phyloP scores from a whole-genome alignment of 805 yeast genomes.

The Ogataea thermomethanolica region DNA sequence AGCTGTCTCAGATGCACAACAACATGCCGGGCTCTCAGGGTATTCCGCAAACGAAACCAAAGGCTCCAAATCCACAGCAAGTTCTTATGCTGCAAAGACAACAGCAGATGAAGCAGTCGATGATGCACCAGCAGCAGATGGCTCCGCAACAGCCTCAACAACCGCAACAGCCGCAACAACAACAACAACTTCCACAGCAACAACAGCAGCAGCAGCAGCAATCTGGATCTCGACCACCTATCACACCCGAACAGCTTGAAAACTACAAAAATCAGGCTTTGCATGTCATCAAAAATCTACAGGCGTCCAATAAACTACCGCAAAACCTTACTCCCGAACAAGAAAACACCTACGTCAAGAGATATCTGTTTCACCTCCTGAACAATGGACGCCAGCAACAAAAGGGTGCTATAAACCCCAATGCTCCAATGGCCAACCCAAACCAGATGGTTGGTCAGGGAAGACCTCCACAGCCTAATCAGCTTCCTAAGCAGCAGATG shows the following conservation, averaged over 20 bases:
- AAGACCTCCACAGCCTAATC: slow-evolving; percentile 14
- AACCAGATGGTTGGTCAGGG: slow-evolving; percentile 14
- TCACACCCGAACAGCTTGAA: slow-evolving; percentile 27
- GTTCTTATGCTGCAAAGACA: slow-evolving; percentile 33
- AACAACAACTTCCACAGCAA: slow-evolving; percentile 5
- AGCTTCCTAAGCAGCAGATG: slow-evolving; percentile 14
- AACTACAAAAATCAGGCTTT: slow-evolving; percentile 34
- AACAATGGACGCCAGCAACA: slow-evolving; percentile 21
- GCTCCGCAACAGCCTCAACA: slow-evolving; percentile 7
- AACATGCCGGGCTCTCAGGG: slow-evolving; percentile 15
- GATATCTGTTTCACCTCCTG: slow-evolving; percentile 31
- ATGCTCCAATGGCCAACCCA: slow-evolving; percentile 7
- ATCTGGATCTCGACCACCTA: slow-evolving; percentile 13
- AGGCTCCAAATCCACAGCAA: slow-evolving; percentile 31
- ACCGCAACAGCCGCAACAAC: slow-evolving; percentile 14
- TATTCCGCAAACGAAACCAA: slow-evolving; percentile 8
- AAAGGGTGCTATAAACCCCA: slow-evolving; percentile 7
- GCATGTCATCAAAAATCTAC: slow-evolving; percentile 33
- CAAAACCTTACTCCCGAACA: slow-evolving; percentile 33
- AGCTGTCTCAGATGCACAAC: slow-evolving; percentile 24
- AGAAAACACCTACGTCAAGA: slow-evolving; percentile 33
- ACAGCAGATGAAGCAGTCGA: slow-evolving; percentile 26
- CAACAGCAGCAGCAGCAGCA: slow-evolving; percentile 14
- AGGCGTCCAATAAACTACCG: slow-evolving; percentile 33
- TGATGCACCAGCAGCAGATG: slow-evolving; percentile 32